Base-by-base conservation (phyloP, 352 stramenopile species). In the Phytophthora podocarpi region DNA sequence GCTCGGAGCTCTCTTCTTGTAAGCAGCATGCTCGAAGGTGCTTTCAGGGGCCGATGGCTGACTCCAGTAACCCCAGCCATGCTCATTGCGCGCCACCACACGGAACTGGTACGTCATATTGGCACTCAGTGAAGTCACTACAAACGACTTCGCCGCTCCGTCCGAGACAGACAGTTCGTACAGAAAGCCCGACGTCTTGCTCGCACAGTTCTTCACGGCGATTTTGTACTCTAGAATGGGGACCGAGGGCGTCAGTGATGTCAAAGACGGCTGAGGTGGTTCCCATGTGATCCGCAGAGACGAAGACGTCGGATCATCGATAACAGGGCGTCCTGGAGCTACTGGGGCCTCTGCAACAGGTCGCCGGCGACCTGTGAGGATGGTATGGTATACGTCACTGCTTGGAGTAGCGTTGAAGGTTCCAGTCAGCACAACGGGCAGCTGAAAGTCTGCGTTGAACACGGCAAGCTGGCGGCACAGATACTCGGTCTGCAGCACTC, bases 91-190 rank as follows among this genome's bases (percentile, higher is more conserved):
- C 11, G 80, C 88, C 10, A 88, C 76, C 2, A 96, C 70, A 5
- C 84, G 78, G 56, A 96, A 96, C 62, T 97, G 88, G 70, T 97
- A 97, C 45, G 80, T 76, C 28, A 87, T 76, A 9, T 82, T 83
- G n/a, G 80, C 79, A 35, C 80, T 90, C 4, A 97, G 61, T 36
- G 82, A 89, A 3, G 78, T 78, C 15, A 92, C 59, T 15, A 75
- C 64, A 24, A 78, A 59, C 55, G 51, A 48, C 31, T 64, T 41
- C 13, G 47, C 30, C 27, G 57, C 16, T 48, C 61, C 56, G 26
- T 71, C 67, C 8, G 68, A 45, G 1, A 87, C 41, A 1, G 59
- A 31, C 12, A 87, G 42, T 46, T 89, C 79, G 48, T 88, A 72
- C 62, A 82, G 47, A 47, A 88, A 91, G 4, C 79, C 79, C 1